These are phyloP conservation scores for Suillus subaureus DNA, from an alignment of 768 basidiomycete genomes.

Conservation along the genomic window DNA sequence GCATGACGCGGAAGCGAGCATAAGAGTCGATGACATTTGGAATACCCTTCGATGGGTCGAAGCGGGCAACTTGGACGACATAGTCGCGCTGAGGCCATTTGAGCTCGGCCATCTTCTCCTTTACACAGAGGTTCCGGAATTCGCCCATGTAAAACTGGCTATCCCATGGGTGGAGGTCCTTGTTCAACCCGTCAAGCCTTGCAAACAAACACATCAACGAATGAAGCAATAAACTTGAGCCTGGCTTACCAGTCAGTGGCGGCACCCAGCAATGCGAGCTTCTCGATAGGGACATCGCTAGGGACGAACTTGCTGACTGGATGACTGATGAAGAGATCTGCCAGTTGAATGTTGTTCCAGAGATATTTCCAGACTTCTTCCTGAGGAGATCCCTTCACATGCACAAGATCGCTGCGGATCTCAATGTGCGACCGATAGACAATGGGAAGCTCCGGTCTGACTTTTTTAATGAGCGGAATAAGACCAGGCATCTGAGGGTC, in stretches of 20 bases:
- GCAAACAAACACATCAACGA: slow-evolving; percentile 9
- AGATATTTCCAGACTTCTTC: slow-evolving; percentile 94
- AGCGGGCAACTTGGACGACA: slow-evolving; percentile 90
- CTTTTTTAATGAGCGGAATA: slow-evolving; percentile 88
- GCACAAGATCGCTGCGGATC: slow-evolving; percentile 85
- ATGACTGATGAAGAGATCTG: slow-evolving; percentile 92
- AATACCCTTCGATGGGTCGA: slow-evolving; percentile 88
- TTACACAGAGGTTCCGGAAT: slow-evolving; percentile 74
- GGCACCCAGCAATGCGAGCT: slow-evolving; percentile 74
- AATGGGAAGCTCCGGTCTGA: slow-evolving; percentile 83
- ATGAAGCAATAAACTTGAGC: slow-evolving; percentile 9
- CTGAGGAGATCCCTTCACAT: slow-evolving; percentile 80
- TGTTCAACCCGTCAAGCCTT: slow-evolving; percentile 94
- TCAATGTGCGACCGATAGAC: slow-evolving; percentile 96
- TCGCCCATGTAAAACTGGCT: slow-evolving; percentile 89
- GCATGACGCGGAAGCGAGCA: slow-evolving; percentile 72
- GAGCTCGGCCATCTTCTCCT: slow-evolving; percentile 81
- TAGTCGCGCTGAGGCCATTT: slow-evolving; percentile 84
- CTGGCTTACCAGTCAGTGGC: slow-evolving; percentile 75
- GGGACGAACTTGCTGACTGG: slow-evolving; percentile 96
- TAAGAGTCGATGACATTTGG: slow-evolving; percentile 88
- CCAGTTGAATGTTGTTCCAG: slow-evolving; percentile 88
- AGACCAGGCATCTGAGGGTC: slow-evolving; percentile 95
- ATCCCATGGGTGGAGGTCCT: slow-evolving; percentile 80
- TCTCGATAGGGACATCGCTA: slow-evolving; percentile 73